A percentile compares a stretch with the other conserved stretches of the same genome.
These are phyloP conservation scores for Fulvia fulva DNA, from an alignment of 2,329 filamentous ascomycete genomes.

Conservation along the genomic window DNA sequence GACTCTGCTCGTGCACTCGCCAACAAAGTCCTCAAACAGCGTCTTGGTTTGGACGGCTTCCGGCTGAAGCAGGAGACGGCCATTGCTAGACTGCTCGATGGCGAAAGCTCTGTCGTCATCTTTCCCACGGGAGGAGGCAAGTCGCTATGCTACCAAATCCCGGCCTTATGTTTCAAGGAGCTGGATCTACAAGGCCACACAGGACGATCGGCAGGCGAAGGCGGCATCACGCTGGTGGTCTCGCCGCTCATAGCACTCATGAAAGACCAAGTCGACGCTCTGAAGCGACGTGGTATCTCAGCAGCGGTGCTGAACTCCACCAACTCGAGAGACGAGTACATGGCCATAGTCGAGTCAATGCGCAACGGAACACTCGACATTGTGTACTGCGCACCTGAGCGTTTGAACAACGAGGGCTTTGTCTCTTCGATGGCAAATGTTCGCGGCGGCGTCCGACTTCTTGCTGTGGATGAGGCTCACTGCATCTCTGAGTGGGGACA, in stretches of 20 bases:
- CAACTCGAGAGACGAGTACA: slow-evolving; percentile 43
- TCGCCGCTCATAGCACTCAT: slow-evolving; percentile 56
- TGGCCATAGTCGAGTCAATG: slow-evolving; percentile 44
- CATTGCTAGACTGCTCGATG: slow-evolving; percentile 42
- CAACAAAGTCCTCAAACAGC: slow-evolving; percentile 37
- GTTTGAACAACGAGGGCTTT: slow-evolving; percentile 59
- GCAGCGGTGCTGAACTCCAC: slow-evolving; percentile 57
- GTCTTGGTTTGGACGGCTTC: slow-evolving; percentile 42
- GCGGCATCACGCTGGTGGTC: slow-evolving; percentile 54
- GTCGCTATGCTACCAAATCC: slow-evolving; percentile 43
- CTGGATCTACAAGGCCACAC: slow-evolving; percentile 34
- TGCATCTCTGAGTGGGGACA: slow-evolving; percentile 50
- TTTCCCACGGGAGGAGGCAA: slow-evolving; percentile 43
- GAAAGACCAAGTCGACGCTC: slow-evolving; percentile 59
- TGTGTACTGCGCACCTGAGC: slow-evolving; percentile 57
- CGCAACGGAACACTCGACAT: slow-evolving; percentile 49
- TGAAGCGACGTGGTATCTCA: slow-evolving; percentile 47
- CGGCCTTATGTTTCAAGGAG: slow-evolving; percentile 42
- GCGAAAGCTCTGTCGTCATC: slow-evolving; percentile 42
- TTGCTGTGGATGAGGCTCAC: slow-evolving; percentile 58
- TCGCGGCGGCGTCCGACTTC: slow-evolving; percentile 52
- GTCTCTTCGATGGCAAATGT: slow-evolving; percentile 53
- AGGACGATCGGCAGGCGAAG: slow-evolving; percentile 31
- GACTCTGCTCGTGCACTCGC: slow-evolving; percentile 18
- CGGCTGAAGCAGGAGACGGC: slow-evolving; percentile 46